Evolutionary conservation across 2,329 filamentous ascomycete genomes (phyloP).

Genomic region (Aspergillus sergii): DNA sequence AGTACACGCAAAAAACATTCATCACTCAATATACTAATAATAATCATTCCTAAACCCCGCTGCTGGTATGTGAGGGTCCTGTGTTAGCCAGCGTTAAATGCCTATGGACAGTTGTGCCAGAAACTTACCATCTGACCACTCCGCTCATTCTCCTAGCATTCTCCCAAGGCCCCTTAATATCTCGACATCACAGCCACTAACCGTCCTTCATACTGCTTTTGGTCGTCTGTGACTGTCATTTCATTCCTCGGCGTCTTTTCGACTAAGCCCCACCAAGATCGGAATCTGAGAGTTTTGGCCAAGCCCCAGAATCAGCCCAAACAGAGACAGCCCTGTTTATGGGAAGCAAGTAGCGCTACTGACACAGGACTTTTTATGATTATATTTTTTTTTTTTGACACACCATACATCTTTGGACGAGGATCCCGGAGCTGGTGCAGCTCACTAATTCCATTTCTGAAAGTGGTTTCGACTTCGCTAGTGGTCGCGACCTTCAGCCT

Average conservation of each 20-base stretch:
- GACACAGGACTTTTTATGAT: slow-evolving; percentile 10
- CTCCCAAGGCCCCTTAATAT: slow-evolving; percentile 17
- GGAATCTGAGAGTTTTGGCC: slow-evolving; percentile 19
- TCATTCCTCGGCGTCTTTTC: slow-evolving; percentile 16
- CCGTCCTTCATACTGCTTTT: slow-evolving; percentile 9
- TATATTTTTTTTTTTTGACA: not conserved
- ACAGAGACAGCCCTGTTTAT: slow-evolving; percentile 19
- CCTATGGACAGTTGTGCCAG: slow-evolving; percentile 14
- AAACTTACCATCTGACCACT: slow-evolving; percentile 19
- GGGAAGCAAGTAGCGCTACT: slow-evolving; percentile 18
- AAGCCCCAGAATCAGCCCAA: slow-evolving; percentile 19
- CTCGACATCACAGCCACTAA: slow-evolving; percentile 3
- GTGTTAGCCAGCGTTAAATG: slow-evolving; percentile 12
- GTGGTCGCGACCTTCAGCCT: slow-evolving; percentile 11
- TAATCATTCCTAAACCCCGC: slow-evolving; percentile 16
- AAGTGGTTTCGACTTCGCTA: slow-evolving; percentile 19
- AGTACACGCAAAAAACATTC: not conserved
- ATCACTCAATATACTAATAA: slow-evolving; percentile 8
- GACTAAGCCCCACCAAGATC: slow-evolving; percentile 19
- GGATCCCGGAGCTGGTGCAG: slow-evolving; percentile 15
- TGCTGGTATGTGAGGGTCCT: slow-evolving; percentile 19
- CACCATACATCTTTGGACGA: not conserved
- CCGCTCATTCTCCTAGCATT: slow-evolving; percentile 17
- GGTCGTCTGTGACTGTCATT: slow-evolving; percentile 9
- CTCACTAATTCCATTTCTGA: slow-evolving; percentile 14